phyloP scores from a whole-genome alignment of 208 protist species.

The Phytomonas serpens region DNA sequence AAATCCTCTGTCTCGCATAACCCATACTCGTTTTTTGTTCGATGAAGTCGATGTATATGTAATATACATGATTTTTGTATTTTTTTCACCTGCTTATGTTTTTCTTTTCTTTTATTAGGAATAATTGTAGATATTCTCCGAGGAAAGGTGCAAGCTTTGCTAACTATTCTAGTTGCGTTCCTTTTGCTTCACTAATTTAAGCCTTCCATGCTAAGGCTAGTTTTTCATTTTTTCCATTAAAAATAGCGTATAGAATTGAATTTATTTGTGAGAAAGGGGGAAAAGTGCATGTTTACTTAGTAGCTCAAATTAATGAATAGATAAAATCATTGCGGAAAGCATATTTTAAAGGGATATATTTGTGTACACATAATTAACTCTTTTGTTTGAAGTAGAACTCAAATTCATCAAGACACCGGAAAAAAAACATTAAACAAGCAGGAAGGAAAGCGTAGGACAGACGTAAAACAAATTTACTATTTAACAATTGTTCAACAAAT shows the following conservation, averaged over 20 bases:
- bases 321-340: background rate
- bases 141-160: background rate
- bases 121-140: background rate
- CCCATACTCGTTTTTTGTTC: background rate
- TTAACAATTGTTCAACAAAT: background rate
- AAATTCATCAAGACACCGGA: background rate
- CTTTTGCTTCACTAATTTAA: background rate
- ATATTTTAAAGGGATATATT: background rate
- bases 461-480: background rate
- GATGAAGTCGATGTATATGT: background rate
- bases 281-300: background rate
- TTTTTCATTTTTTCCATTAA: background rate
- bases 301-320: background rate
- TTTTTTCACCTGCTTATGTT: background rate
- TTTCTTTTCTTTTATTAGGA: background rate
- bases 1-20: background rate
- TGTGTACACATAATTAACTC: background rate
- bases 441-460: slow-evolving; percentile 1
- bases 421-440: background rate
- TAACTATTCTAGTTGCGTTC: background rate
- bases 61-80: background rate
- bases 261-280: background rate
- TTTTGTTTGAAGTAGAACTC: background rate
- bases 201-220: background rate
- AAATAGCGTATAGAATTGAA: background rate